Conservation (phyloP, 2,329 filamentous ascomycete species). For the Scorias spongiosa region DNA sequence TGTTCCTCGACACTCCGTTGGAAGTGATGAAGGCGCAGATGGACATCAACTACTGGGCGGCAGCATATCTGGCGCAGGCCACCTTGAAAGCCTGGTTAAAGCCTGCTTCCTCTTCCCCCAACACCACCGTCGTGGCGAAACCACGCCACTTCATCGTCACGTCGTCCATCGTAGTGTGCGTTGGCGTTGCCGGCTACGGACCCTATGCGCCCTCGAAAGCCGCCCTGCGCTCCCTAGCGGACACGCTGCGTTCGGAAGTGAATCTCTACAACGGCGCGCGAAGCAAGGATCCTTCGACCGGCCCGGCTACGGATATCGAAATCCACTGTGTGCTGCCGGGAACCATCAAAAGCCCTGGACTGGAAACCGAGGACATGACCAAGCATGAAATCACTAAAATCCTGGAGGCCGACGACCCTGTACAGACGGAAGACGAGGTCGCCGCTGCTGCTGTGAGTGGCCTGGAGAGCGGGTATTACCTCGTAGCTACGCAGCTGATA, state of each 20-base stretch:
- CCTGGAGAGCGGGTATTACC: slow-evolving; percentile 65
- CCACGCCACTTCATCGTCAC: slow-evolving; percentile 80
- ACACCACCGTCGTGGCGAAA: slow-evolving; percentile 23
- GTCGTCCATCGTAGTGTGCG: slow-evolving; percentile 58
- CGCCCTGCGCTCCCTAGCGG: slow-evolving; percentile 68
- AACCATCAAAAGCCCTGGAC: slow-evolving; percentile 63
- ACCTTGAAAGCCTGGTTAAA: slow-evolving; percentile 60
- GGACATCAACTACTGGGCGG: slow-evolving; percentile 85
- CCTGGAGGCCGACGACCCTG: slow-evolving; percentile 69
- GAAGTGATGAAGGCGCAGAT: slow-evolving; percentile 59
- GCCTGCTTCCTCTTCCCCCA: slow-evolving; percentile 12
- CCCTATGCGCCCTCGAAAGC: slow-evolving; percentile 76
- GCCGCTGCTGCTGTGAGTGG: slow-evolving; percentile 54
- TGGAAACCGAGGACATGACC: slow-evolving; percentile 56
- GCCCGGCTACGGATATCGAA: slow-evolving; percentile 50
- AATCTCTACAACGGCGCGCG: slow-evolving; percentile 63
- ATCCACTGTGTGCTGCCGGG: slow-evolving; percentile 74
- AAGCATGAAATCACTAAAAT: slow-evolving; percentile 70
- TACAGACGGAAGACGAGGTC: slow-evolving; percentile 64
- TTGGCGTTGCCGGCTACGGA: slow-evolving; percentile 64
- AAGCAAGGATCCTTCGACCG: slow-evolving; percentile 22
- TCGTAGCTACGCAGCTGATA: slow-evolving; percentile 61
- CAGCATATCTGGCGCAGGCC: slow-evolving; percentile 72
- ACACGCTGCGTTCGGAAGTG: slow-evolving; percentile 71
- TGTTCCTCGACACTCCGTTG: slow-evolving; percentile 62